Conservation (phyloP, 306 rosid species). For the Spatholobus suberectus region DNA sequence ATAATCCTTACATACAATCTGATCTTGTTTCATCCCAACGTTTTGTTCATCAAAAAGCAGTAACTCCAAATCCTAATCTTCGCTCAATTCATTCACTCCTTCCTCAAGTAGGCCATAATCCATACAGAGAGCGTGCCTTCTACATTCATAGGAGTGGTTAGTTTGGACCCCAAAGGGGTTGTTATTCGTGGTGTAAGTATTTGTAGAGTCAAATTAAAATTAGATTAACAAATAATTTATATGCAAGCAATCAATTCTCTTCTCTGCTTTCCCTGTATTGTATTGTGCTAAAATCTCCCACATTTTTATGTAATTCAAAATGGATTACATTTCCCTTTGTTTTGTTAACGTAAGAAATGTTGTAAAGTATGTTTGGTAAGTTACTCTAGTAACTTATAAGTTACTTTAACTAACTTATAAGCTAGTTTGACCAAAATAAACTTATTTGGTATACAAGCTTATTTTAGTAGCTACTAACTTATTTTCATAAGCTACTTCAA, state of each 20-base stretch:
- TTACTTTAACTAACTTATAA: no score
- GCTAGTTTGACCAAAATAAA: no score
- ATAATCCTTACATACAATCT: not conserved
- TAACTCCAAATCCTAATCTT: constrained; percentile 24
- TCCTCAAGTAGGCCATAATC: constrained; percentile 11
- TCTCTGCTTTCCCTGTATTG: not conserved
- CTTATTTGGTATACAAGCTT: no score
- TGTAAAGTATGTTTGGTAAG: no score
- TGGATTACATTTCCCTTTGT: not conserved
- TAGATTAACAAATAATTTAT: constrained; percentile 1
- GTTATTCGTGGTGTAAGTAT: not conserved
- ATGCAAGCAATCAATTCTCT: not conserved
- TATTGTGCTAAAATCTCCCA: not conserved
- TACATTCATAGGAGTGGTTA: constrained; percentile 1
- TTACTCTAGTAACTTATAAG: no score
- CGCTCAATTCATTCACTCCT: constrained; percentile 24
- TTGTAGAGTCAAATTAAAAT: constrained; percentile 9
- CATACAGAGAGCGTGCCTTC: constrained; percentile 6
- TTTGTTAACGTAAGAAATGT: not conserved
- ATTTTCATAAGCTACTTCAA: no score
- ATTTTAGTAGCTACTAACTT: no score
- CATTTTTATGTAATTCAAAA: not conserved
- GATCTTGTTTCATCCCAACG: not conserved
- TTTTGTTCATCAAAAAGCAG: constrained; percentile 19
- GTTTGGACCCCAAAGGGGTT: constrained; percentile 3